Base-by-base conservation (phyloP, 805 yeast genomes). In the Starmerella bombi region DNA sequence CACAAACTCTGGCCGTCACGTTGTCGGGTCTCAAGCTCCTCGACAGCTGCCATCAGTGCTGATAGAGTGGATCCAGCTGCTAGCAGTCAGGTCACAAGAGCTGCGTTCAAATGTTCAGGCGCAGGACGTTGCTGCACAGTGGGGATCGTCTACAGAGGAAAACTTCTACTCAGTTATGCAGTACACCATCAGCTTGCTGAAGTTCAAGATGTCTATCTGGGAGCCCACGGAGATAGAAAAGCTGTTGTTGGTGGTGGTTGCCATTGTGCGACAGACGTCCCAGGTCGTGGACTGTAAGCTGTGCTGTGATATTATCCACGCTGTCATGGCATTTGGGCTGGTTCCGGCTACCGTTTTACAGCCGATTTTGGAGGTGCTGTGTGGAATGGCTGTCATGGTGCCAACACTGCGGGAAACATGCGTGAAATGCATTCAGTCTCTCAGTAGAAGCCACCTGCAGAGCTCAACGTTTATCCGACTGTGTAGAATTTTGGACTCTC, bases 1-100 rank as follows among this genome's bases (percentile, higher is more conserved):
- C 36, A 72, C 82, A 5, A 62, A 65, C 29, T 62, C 69, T 43
- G 81, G 81, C 3, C 42, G 54, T 3, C 59, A 65, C 16, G 28
- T 47, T 3, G 35, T 40, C 22, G 45, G 44, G 12, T 42, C 48
- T 6, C 40, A 46, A 21, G 41, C 68, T 21, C 70, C 70, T 20
- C 60, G 58, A 33, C 66, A 67, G 16, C 43, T 69, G 16, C 58
- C 69, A 29, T 53, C 55, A 17, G 62, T 66, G 32, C 51, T 67
- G 18, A 43, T 54, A 9, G 44, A 45, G 22, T 65, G 72, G 69
- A 50, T 62, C n/a, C 49, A 55, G 27, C 42, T 50, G 3, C 45
- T 60, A 10, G 60, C 60, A 17, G 42, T 50, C 15, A 54, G 59
- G 20, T 42, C 49, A 16, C 61, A 46, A 38, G 62, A 47, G 41